A percentile compares a stretch with the other conserved stretches of the same genome.
These are phyloP conservation scores for Coelastrella sp. DNA, from an alignment of 139 green algal genomes.

Conservation along the genomic window DNA sequence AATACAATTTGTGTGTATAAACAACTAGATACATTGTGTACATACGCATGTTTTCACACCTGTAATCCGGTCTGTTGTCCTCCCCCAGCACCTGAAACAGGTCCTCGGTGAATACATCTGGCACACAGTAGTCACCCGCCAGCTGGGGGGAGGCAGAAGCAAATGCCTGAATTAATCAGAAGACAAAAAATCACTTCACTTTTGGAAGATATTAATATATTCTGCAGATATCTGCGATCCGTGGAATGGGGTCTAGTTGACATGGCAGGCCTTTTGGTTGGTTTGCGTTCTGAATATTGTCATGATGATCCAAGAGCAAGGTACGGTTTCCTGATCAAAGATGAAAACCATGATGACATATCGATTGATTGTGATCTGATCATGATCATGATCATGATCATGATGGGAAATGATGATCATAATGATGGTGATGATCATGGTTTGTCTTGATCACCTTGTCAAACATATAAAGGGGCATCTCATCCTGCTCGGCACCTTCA, in stretches of 20 bases:
- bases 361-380: too few species aligned
- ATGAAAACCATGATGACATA: too few species aligned
- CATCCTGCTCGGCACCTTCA: conserved; percentile 63
- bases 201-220: background rate
- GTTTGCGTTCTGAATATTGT: too few species aligned
- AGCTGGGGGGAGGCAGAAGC: conserved; percentile 69
- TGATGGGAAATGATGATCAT: too few species aligned
- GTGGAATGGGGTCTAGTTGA: too few species aligned
- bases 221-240: background rate
- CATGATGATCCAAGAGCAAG: too few species aligned
- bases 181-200: background rate
- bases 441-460: conserved; percentile 57
- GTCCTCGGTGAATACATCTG: conserved; percentile 81
- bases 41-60: conserved; percentile 53
- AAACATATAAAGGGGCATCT: conserved; percentile 91
- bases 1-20: too few species aligned
- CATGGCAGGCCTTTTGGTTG: too few species aligned
- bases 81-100: conserved; percentile 86
- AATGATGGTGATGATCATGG: too few species aligned
- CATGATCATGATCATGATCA: too few species aligned
- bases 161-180: conserved; percentile 72
- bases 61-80: conserved; percentile 74
- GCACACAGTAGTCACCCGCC: conserved; percentile 78
- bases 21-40: too few species aligned
- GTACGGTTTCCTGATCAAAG: too few species aligned